phyloP scores from a whole-genome alignment of 2,329 filamentous ascomycete species.

The Anthostomella pinea region DNA sequence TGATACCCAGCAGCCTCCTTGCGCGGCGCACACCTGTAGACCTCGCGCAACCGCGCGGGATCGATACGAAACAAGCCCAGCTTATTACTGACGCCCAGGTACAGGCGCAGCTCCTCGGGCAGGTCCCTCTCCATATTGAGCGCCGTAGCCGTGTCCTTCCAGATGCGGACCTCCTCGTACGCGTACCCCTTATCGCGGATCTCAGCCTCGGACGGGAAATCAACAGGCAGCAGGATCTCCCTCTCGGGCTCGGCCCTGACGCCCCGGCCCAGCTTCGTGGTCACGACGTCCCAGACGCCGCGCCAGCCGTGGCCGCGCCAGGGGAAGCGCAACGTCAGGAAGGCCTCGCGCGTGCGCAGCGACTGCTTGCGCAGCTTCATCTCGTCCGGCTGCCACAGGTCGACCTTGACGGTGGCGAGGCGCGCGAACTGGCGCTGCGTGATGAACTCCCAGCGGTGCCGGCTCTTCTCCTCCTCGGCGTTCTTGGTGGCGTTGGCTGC shows the following conservation, averaged over 20 bases:
- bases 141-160: conserved; percentile 55
- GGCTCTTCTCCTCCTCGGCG: conserved; percentile 34
- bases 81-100: conserved; percentile 64
- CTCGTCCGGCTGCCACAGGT: conserved; percentile 68
- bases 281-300: conserved; percentile 43
- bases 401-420: conserved; percentile 66
- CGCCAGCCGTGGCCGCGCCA: conserved; percentile 50
- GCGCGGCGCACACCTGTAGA: conserved; percentile 58
- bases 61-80: conserved; percentile 69
- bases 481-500: no score
- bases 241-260: conserved; percentile 53
- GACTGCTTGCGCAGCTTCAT: conserved; percentile 50
- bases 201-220: conserved; percentile 55
- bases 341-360: conserved; percentile 54
- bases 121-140: conserved; percentile 58
- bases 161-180: conserved; percentile 61
- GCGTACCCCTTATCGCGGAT: conserved; percentile 58
- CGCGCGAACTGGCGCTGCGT: conserved; percentile 67
- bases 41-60: conserved; percentile 52
- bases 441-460: conserved; percentile 65
- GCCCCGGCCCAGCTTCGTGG: conserved; percentile 51
- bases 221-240: conserved; percentile 65
- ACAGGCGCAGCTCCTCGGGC: conserved; percentile 60
- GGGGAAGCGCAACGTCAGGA: conserved; percentile 66
- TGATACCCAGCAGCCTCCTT: conserved; percentile 60